phyloP scores from a whole-genome alignment of 768 basidiomycete species.

The Arthromyces matolae region DNA sequence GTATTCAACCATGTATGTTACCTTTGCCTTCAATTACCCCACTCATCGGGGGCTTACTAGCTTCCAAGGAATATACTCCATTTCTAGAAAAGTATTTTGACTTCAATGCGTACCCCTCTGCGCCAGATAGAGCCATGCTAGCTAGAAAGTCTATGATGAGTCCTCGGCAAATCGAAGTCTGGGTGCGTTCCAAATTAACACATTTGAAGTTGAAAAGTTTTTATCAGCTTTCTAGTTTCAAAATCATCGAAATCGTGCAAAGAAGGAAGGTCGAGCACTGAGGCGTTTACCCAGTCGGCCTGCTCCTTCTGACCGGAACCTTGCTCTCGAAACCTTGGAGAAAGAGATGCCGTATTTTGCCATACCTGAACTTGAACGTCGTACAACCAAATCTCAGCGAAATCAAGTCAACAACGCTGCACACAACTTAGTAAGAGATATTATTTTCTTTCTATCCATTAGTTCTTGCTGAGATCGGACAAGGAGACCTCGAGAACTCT shows the following conservation, averaged over 20 bases:
- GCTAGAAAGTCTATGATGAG: slow-evolving; percentile 45
- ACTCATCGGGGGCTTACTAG: no score
- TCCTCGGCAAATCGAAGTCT: slow-evolving; percentile 48
- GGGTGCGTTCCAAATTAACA: slow-evolving; percentile 33
- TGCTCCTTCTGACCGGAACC: slow-evolving; percentile 12
- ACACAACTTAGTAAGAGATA: no score
- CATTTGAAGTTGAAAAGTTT: slow-evolving; percentile 29
- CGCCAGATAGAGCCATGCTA: slow-evolving; percentile 33
- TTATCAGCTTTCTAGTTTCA: no score
- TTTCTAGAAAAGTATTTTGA: slow-evolving; percentile 47
- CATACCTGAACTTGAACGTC: slow-evolving; percentile 18
- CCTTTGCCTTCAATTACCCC: no score
- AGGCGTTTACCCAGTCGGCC: slow-evolving; percentile 18
- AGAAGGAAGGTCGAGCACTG: slow-evolving; percentile 24
- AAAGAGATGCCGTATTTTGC: slow-evolving; percentile 23
- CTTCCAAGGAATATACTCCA: slow-evolving; percentile 47
- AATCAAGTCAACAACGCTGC: no score
- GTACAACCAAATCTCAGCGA: no score
- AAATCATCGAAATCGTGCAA: slow-evolving; percentile 44
- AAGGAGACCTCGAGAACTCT: no score
- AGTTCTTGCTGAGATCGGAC: no score
- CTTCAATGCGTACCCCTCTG: slow-evolving; percentile 45
- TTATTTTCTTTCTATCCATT: no score
- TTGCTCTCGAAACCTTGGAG: slow-evolving; percentile 22
- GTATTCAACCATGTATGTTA: slow-evolving; percentile 10